Base-by-base conservation (phyloP, 164 flowering plant species). In the Sedum album region DNA sequence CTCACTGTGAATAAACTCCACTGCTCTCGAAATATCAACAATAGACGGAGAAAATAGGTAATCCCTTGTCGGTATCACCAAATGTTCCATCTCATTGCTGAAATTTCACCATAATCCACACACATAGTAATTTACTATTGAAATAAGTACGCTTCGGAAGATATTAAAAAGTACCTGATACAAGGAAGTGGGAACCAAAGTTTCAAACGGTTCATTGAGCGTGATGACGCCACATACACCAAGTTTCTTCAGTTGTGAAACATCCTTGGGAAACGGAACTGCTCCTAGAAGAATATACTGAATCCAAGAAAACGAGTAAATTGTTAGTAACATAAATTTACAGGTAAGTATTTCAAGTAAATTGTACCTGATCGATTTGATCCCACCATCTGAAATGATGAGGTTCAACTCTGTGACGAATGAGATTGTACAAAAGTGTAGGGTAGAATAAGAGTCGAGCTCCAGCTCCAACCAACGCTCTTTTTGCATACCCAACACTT, bases 11-110 rank as follows among this genome's bases (percentile, higher is more conserved):
- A 92, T 92, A 76, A 90, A 92, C 35, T 84, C 84, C 30, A 90
- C 96, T 18, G 95, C 98, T 68, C 74, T 79, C 66, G 73, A 75
- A 21, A 92, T 90, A 69, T 92, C 88, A 25, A 26, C 74, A 74
- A 81, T 68, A 9, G 96, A 90, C 53, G 98, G 98, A 46, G 98
- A 94, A 81, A 88, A 92, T n/a, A 90, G 87, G 76, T 92, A 92
- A 69, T 92, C 98, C 75, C 98, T 83, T 14, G 98, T 92, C 6
- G 98, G 98, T 62, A 92, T 88, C 33, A 85, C 85, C 33, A 87
- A 80, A 79, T 87, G 89, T 23, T 84, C 84, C 28, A 87, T 92
- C 35, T 83, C 91, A 79, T 84, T 84, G 84, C 98, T 92, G 81
- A 66, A n/a, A n/a, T n/a, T n/a, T n/a, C n/a, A n/a, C n/a, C n/a